A percentile compares a stretch with the other conserved stretches of the same genome.
These are phyloP conservation scores for Sporothrix pallida DNA, from an alignment of 2,329 filamentous ascomycete genomes.

Conservation along the genomic window DNA sequence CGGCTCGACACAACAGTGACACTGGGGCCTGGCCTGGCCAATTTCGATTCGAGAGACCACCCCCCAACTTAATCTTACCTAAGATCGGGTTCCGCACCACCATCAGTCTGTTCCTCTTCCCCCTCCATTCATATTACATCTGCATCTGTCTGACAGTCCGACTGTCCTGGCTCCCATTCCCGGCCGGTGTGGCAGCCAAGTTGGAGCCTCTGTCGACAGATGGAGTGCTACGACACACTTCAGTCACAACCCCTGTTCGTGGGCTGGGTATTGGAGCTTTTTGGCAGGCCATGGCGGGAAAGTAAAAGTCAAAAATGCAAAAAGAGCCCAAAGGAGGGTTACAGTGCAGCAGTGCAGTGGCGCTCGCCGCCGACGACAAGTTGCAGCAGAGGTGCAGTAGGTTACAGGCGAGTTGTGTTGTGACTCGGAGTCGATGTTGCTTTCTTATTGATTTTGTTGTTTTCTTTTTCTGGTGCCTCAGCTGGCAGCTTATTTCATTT, in stretches of 20 bases:
- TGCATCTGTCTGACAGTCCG: neutral
- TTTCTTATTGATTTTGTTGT: too few relatives aligned
- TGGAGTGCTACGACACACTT: too few relatives aligned
- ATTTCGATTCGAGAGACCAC: neutral
- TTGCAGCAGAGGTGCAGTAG: too few relatives aligned
- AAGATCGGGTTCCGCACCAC: conserved; percentile 16
- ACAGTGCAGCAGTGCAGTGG: conserved; percentile 2
- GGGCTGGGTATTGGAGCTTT: neutral
- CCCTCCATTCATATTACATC: neutral
- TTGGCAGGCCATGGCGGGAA: neutral
- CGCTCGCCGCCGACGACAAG: neutral
- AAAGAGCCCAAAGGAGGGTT: neutral
- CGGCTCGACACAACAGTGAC: too few relatives aligned
- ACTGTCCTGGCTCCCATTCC: neutral
- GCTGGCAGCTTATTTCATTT: too few relatives aligned
- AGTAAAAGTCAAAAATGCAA: too few relatives aligned
- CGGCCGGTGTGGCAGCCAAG: conserved; percentile 13
- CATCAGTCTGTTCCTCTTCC: neutral
- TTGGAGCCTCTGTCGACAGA: neutral
- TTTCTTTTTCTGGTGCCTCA: too few relatives aligned
- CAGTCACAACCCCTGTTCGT: neutral
- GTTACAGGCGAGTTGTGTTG: too few relatives aligned
- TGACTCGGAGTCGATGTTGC: too few relatives aligned
- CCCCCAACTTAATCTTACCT: neutral
- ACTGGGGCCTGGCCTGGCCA: neutral